Evolutionary conservation across 495 filamentous ascomycete genomes (phyloP).

Genomic region (Penicillium lividum): DNA sequence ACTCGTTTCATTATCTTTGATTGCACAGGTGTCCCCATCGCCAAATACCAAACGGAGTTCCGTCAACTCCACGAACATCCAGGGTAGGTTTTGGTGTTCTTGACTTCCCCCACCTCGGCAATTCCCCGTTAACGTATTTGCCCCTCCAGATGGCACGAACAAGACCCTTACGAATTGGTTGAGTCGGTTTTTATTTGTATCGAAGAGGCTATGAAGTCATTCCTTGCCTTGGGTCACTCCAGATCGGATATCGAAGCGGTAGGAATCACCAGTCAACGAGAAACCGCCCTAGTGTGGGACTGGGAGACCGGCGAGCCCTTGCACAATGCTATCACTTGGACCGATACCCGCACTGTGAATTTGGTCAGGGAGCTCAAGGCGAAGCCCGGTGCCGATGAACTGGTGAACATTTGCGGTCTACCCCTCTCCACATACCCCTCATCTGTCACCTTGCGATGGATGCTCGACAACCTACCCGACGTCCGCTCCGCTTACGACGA

Average conservation of each 20-base stretch:
- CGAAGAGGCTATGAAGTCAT: slow-evolving; percentile 73
- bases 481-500: slow-evolving; percentile 80
- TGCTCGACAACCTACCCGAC: slow-evolving; percentile 69
- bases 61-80: slow-evolving; percentile 84
- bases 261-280: slow-evolving; percentile 93
- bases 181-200: slow-evolving; percentile 82
- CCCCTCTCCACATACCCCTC: slow-evolving; percentile 94
- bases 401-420: slow-evolving; percentile 77
- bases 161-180: slow-evolving; percentile 81
- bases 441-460: slow-evolving; percentile 84
- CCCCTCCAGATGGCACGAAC: slow-evolving; percentile 81
- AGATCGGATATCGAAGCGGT: slow-evolving; percentile 76
- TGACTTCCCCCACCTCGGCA: slow-evolving; percentile 1
- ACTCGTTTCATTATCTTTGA: slow-evolving; percentile 93
- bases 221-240: slow-evolving; percentile 69
- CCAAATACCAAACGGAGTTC: slow-evolving; percentile 90
- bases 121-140: slow-evolving; percentile 13
- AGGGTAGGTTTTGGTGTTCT: slow-evolving; percentile 60
- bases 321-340: slow-evolving; percentile 91
- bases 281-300: slow-evolving; percentile 93
- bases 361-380: slow-evolving; percentile 81
- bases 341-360: slow-evolving; percentile 79
- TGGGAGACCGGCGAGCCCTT: slow-evolving; percentile 80
- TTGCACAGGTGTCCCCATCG: slow-evolving; percentile 72
- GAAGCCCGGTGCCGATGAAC: slow-evolving; percentile 62